Evolutionary conservation across 1,284 basidiomycete genomes (phyloP).

Genomic region (Papiliotrema laurentii): DNA sequence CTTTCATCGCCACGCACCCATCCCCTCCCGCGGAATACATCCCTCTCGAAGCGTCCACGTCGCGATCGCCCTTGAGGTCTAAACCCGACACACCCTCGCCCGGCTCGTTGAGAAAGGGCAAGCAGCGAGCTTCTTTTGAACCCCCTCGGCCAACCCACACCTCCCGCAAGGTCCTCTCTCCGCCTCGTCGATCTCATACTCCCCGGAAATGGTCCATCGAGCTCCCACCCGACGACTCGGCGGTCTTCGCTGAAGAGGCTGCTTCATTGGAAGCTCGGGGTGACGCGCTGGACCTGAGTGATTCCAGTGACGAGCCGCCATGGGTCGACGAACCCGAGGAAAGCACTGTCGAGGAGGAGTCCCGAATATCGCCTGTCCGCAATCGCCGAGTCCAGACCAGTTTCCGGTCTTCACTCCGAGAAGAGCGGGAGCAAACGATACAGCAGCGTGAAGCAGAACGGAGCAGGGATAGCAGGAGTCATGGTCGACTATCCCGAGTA

Average conservation of each 20-base stretch:
- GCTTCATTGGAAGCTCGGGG: constrained; percentile 17
- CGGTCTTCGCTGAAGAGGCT: constrained; percentile 25
- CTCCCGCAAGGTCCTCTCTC: background rate
- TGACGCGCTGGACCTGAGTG: constrained; percentile 38
- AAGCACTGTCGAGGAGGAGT: constrained; percentile 3
- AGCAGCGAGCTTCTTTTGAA: constrained; percentile 17
- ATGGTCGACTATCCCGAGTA: background rate
- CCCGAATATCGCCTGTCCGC: background rate
- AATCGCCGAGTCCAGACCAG: no score
- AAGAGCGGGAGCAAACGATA: no score
- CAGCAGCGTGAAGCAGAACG: constrained; percentile 2
- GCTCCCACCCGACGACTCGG: constrained; percentile 25
- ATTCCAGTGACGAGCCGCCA: constrained; percentile 11
- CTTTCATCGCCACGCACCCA: constrained; percentile 21
- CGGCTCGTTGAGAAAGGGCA: constrained; percentile 28
- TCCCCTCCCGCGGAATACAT: constrained; percentile 3
- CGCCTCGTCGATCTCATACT: constrained; percentile 6
- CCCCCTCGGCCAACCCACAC: background rate
- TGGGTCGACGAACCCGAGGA: constrained; percentile 14
- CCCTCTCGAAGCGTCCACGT: constrained; percentile 7
- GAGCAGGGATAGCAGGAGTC: background rate
- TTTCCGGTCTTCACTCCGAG: no score
- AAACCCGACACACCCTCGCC: constrained; percentile 3
- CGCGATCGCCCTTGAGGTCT: constrained; percentile 1
- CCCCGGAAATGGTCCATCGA: constrained; percentile 24